Evolutionary conservation across 768 basidiomycete genomes (phyloP), one percentile per base, ranked within the genome.

Genomic region (Boletellus ananiceps): DNA sequence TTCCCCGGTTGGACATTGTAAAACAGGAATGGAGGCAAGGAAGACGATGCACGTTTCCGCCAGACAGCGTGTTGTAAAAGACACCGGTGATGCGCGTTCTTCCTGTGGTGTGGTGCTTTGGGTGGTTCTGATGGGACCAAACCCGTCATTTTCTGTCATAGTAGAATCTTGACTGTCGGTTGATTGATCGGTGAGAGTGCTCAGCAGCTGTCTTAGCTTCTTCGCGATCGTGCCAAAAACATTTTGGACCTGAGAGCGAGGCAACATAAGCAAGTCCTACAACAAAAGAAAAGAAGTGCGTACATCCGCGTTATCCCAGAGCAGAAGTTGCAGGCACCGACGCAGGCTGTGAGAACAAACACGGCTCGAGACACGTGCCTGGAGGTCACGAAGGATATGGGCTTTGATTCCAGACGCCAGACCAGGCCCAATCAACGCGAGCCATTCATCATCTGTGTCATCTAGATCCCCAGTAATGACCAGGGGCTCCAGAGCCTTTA

Each of bases 231-330:
- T 52, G 11, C 47, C 44, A 38, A 78, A 72, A 4, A 67, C 57
- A 49, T 78, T 77, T 59, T 84, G 83, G 21, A 83, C 71, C 86
- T 88, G 29, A 29, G 16, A 39, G 41, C 13, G 47, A 27, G 16
- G 33, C 15, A 27, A 18, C n/a, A 44, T 49, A 5, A 47, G 16
- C 2, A 27, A 18, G 33, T 31, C 36, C n/a, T 41, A 29, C 39
- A 8, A 29, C 14, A 11, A 35, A 33, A 23, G 16, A 34, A 25
- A 14, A 12, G 47, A 33, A 73, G 18, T 35, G 32, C 80, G 60
- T 56, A 92, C 91, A 57, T 90, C 87, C 38, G 72, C 58, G 50
- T 78, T 80, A 50, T 80, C 80, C 81, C 90, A 91, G 21, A 92
- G 64, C 8, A 77, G 62, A 25, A 72, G 70, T 42, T 86, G 78